Conservation (phyloP, 192 early-diverging fungal genomes). For the Coemansia sp. region DNA sequence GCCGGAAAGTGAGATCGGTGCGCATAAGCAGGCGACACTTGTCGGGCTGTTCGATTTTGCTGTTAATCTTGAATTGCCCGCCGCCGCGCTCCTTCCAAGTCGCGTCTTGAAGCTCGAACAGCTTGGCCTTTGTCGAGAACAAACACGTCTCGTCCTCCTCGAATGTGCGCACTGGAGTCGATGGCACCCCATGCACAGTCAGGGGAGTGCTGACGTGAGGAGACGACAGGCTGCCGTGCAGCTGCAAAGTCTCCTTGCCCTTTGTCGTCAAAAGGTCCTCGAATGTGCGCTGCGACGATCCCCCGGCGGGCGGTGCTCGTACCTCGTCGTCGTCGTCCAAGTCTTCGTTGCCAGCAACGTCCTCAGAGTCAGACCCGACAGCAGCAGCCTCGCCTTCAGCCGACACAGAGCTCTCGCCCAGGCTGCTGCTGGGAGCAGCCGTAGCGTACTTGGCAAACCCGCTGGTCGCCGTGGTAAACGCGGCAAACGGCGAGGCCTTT, state of each 20-base stretch:
- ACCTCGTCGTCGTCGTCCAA: neutral
- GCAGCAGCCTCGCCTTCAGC: neutral
- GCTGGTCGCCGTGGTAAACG: conserved; percentile 21
- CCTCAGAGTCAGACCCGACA: conserved; percentile 7
- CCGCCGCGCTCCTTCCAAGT: conserved; percentile 57
- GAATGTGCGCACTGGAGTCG: conserved; percentile 36
- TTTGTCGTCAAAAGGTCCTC: conserved; percentile 44
- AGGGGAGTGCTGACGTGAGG: neutral
- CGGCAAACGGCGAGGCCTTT: conserved; percentile 32
- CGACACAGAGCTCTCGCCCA: neutral
- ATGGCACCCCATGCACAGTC: neutral
- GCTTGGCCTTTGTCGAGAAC: conserved; percentile 48
- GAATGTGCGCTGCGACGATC: conserved; percentile 16
- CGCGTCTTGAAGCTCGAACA: conserved; percentile 42
- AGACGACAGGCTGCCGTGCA: conserved; percentile 8
- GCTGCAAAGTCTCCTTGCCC: conserved; percentile 38
- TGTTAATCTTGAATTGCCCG: conserved; percentile 55
- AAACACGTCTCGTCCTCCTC: conserved; percentile 58
- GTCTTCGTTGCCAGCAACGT: conserved; percentile 11
- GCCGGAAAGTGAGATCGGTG: conserved; percentile 45
- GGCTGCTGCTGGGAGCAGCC: conserved; percentile 13
- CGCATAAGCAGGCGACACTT: conserved; percentile 54
- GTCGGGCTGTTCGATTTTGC: conserved; percentile 17
- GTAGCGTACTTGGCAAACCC: conserved; percentile 52
- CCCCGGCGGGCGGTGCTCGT: neutral